phyloP scores from a whole-genome alignment of 2,329 filamentous ascomycete genomes.

The Phyllosticta ampelicida region DNA sequence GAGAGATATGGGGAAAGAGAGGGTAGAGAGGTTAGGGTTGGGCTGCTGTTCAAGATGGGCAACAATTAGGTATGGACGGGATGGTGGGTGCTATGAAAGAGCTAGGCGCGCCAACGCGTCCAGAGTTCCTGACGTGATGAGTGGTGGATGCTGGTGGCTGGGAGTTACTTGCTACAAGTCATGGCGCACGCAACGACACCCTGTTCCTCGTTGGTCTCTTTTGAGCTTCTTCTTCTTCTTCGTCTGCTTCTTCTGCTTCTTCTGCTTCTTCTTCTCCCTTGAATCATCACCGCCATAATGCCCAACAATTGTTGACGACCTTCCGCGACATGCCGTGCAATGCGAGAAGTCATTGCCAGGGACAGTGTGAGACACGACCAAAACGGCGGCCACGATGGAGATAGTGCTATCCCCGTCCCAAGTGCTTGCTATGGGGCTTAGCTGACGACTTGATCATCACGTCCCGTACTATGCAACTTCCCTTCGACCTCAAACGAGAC shows the following conservation, averaged over 20 bases:
- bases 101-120: constrained; percentile 6
- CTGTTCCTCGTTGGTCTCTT: no score
- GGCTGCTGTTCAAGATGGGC: no score
- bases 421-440: background rate
- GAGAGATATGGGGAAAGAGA: background rate
- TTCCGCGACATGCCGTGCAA: no score
- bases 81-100: constrained; percentile 3
- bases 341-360: background rate
- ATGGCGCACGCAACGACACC: no score
- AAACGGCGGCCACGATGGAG: background rate
- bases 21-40: background rate
- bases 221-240: no score
- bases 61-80: background rate
- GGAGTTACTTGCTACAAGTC: background rate
- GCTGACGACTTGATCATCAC: background rate
- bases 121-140: constrained; percentile 8
- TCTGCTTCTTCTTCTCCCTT: no score
- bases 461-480: background rate
- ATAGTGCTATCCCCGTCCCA: background rate
- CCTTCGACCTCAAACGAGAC: background rate
- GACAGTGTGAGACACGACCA: background rate
- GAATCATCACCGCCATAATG: no score
- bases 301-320: no score
- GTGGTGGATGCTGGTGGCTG: background rate
- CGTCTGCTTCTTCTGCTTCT: no score